Conservation (phyloP, 768 basidiomycete genomes). For the Tubosaeta sp. region DNA sequence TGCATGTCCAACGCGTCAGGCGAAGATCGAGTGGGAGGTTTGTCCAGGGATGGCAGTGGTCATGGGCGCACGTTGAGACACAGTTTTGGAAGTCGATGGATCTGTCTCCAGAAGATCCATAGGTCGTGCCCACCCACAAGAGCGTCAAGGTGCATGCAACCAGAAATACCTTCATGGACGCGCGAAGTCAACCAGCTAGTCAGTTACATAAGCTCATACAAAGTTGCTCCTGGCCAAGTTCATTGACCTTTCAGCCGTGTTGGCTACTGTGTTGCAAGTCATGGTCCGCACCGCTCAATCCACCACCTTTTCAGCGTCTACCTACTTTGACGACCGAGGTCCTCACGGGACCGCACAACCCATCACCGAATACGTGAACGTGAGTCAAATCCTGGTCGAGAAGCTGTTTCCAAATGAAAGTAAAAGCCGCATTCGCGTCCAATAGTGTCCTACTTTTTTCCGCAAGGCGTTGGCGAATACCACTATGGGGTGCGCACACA, state of each 20-base stretch:
- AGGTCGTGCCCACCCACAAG: neutral
- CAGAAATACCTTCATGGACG: slow-evolving; percentile 14
- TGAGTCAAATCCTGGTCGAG: slow-evolving; percentile 33
- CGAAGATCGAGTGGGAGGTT: slow-evolving; percentile 51
- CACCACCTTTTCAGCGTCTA: slow-evolving; percentile 64
- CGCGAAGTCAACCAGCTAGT: neutral
- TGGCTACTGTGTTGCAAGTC: too few species aligned
- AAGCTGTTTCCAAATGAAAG: slow-evolving; percentile 9
- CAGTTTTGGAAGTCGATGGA: slow-evolving; percentile 35
- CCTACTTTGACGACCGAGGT: slow-evolving; percentile 77
- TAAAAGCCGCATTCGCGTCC: slow-evolving; percentile 45
- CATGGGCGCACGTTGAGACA: slow-evolving; percentile 31
- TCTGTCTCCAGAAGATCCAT: slow-evolving; percentile 33
- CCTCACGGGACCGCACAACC: slow-evolving; percentile 67
- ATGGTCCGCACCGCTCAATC: slow-evolving; percentile 39
- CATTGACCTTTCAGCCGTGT: too few species aligned
- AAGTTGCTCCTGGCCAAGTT: too few species aligned
- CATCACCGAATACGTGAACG: slow-evolving; percentile 75
- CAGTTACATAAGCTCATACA: slow-evolving; percentile 16
- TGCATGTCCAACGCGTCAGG: slow-evolving; percentile 82
- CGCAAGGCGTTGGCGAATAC: slow-evolving; percentile 88
- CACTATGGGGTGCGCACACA: slow-evolving; percentile 82
- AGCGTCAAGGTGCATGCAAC: slow-evolving; percentile 14
- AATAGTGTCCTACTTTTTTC: slow-evolving; percentile 94
- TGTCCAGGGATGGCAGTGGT: slow-evolving; percentile 30